Base-by-base conservation (phyloP, 2,329 filamentous ascomycete genomes). In the Aureobasidium uvarum region DNA sequence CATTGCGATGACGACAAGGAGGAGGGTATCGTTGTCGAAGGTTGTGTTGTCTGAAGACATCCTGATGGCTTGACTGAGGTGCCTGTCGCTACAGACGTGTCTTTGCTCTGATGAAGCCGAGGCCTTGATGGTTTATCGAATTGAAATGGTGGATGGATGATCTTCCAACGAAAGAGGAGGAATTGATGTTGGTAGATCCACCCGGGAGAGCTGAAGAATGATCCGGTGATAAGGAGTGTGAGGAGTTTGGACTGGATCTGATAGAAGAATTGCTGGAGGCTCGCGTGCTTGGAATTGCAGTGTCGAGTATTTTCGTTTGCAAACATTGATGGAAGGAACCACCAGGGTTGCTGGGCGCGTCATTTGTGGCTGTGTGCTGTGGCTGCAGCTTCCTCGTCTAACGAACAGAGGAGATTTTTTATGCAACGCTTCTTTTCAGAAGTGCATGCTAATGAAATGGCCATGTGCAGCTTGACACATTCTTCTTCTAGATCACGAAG, bases 271-370 rank as follows among this genome's bases (percentile, higher is more conserved):
- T 31, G 5, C 8, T 18, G 52, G 52, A 41, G 20, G 23, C 23
- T 38, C 7, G 52, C 18, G 11, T 33, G 28, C 18, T 14, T 4
- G 13, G 11, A 16, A 16, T 28, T 28, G 43, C 18, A 48, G 41
- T 43, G 7, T 50, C 20, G 20, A 18, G 13, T 55, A 25, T 55
- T 55, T 39, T 55, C 52, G n/a, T 55, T 55, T 11, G 52, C 20
- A 55, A 55, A 55, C 36, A 55, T 39, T 39, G 36, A 55, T 55
- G 52, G 52, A 41, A 55, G 52, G 52, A 41, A 28, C 52, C 52
- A 55, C 36, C 52, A 55, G 52, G 52, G 52, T 55, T 41, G 52
- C 36, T 54, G 51, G 20, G 52, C 52, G 52, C 52, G 36, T 55
- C 52, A 41, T 41, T 2, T 13, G 51, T 55, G 51, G 51, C 50